Conservation (phyloP, 495 filamentous ascomycete species). For the Penicillium dipodomyicola region DNA sequence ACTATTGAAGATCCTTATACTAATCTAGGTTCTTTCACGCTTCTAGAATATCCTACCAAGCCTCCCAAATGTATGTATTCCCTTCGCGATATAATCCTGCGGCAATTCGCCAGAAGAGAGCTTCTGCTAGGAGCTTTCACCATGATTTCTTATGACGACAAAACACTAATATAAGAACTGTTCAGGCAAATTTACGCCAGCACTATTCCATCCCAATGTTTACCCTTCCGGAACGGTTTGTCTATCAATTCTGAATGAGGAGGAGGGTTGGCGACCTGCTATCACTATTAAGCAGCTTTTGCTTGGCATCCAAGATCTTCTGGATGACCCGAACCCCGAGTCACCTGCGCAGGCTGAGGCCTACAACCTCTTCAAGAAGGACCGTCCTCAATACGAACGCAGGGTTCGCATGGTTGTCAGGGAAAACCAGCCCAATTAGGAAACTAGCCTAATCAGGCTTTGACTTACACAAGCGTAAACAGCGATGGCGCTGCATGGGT, state of each 20-base stretch:
- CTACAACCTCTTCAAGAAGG: slow-evolving; percentile 95
- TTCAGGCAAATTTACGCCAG: slow-evolving; percentile 91
- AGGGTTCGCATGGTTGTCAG: slow-evolving; percentile 82
- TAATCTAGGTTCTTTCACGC: slow-evolving; percentile 16
- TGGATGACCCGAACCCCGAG: slow-evolving; percentile 96
- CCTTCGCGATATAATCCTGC: background rate
- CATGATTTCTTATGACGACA: slow-evolving; percentile 1
- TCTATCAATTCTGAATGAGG: slow-evolving; percentile 95
- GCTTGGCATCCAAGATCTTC: slow-evolving; percentile 89
- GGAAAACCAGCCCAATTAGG: slow-evolving; percentile 72
- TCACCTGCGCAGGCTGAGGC: slow-evolving; percentile 96
- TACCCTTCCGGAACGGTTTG: slow-evolving; percentile 98
- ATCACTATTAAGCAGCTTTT: slow-evolving; percentile 98
- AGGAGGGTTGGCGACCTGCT: slow-evolving; percentile 96
- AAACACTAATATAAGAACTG: slow-evolving; percentile 2
- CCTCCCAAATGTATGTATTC: slow-evolving; percentile 85
- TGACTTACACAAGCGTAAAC: slow-evolving; percentile 1
- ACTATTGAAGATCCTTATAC: slow-evolving; percentile 12
- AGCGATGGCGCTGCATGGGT: slow-evolving; percentile 7
- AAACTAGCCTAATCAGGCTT: slow-evolving; percentile 3
- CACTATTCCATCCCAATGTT: slow-evolving; percentile 98
- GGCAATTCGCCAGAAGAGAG: no score
- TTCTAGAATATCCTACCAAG: slow-evolving; percentile 94
- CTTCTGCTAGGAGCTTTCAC: background rate
- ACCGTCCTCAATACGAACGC: slow-evolving; percentile 80